Conservation (phyloP, 1,139 yeast species). For the Scheffersomyces insectosa region DNA sequence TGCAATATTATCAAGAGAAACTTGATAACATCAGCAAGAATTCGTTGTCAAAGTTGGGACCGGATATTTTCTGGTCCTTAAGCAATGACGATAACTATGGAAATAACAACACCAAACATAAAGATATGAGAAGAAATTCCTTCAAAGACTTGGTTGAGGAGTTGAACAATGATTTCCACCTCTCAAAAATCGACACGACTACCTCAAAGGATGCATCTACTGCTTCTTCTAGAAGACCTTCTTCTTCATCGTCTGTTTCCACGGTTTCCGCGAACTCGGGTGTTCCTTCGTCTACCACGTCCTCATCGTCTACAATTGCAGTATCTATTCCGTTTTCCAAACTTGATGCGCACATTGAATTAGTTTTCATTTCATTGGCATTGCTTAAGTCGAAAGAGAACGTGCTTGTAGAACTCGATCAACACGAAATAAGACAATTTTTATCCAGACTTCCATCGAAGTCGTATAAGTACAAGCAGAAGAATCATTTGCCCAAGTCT, state of each 20-base stretch:
- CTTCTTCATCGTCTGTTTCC: slow-evolving; percentile 22
- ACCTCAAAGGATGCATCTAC: slow-evolving; percentile 17
- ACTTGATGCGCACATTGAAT: slow-evolving; percentile 76
- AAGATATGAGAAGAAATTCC: slow-evolving; percentile 20
- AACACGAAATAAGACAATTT: slow-evolving; percentile 82
- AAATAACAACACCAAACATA: slow-evolving; percentile 2
- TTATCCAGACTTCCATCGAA: slow-evolving; percentile 57
- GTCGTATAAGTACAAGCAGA: slow-evolving; percentile 40
- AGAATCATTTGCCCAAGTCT: slow-evolving; percentile 14
- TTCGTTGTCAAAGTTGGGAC: slow-evolving; percentile 37
- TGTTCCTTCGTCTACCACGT: slow-evolving; percentile 18
- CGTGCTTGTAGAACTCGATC: slow-evolving; percentile 81
- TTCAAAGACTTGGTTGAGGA: slow-evolving; percentile 35
- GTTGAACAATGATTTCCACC: slow-evolving; percentile 14
- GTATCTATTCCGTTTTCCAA: slow-evolving; percentile 57
- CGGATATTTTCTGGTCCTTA: slow-evolving; percentile 46
- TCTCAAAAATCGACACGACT: slow-evolving; percentile 1
- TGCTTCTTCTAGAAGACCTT: slow-evolving; percentile 15
- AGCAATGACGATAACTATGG: slow-evolving; percentile 13
- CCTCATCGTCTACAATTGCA: slow-evolving; percentile 7
- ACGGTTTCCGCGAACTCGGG: not conserved
- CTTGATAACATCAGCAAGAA: slow-evolving; percentile 18
- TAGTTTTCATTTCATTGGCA: slow-evolving; percentile 75
- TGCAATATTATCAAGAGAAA: slow-evolving; percentile 35
- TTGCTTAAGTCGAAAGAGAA: slow-evolving; percentile 78